Base-by-base conservation (phyloP, 306 rosid genomes). In the Corylus heterophylla region DNA sequence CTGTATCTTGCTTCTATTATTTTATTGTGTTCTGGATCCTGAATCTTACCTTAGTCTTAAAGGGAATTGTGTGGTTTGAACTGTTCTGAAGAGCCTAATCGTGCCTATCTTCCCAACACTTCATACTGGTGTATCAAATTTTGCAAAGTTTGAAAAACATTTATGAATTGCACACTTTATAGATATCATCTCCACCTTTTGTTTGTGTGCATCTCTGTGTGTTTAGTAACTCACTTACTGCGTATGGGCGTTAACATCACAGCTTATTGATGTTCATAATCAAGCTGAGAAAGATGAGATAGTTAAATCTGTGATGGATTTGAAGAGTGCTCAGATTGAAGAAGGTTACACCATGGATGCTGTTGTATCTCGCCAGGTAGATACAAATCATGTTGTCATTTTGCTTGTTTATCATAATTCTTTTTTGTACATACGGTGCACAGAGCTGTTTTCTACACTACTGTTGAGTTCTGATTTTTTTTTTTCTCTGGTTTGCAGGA, bases 211-310 rank as follows among this genome's bases (percentile, higher is more conserved):
- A 17, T 83, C 62, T 71, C 80, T 39, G 58, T 55, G 76, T 71
- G 78, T 79, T 70, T 80, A 18, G 73, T 79, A 62, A 73, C 59
- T 73, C 49, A 62, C 72, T 72, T 58, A 48, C 47, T 81, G 76
- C 39, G 9, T 29, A 81, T 58, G 42, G 63, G 63, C 35, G 76
- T 79, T 81, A 74, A 63, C 10, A 67, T 83, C 82, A 82, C 91
- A 95, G 98, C 92, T 93, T 55, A 87, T 96, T 75, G 99, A 97
- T 74, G 97, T 91, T 82, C 85, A 92, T 45, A 89, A 87, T 79
- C 85, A 81, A 80, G 94, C 98, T 47, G 99, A 96, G 90, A 96
- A 96, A 86, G 98, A 96, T 87, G 98, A 96, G 87, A 89, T 96
- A 79, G 99, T 93, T 75, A 96, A 96, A 85, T 87, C 98, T 0